Conservation (phyloP, 1,284 basidiomycete genomes). For the Pseudozyma pruni region DNA sequence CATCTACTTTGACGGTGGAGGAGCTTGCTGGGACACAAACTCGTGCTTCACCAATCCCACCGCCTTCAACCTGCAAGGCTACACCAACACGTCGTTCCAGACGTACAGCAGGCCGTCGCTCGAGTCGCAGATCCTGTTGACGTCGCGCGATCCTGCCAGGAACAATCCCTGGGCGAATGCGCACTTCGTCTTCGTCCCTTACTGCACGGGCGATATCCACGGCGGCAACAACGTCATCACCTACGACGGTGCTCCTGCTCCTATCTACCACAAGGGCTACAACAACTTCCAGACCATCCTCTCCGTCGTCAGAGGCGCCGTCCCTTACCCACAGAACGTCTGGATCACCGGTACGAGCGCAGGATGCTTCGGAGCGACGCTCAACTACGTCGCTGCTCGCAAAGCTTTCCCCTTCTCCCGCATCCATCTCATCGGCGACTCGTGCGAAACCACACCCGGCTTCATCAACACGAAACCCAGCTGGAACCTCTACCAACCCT, state of each 20-base stretch:
- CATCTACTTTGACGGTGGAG: conserved; percentile 28
- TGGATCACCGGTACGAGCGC: conserved; percentile 30
- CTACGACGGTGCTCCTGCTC: conserved; percentile 16
- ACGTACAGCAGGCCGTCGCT: neutral
- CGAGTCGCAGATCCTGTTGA: conserved; percentile 19
- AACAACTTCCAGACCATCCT: conserved; percentile 30
- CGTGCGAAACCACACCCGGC: conserved; percentile 26
- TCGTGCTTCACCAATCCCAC: conserved; percentile 20
- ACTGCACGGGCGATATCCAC: conserved; percentile 36
- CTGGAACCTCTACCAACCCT: conserved; percentile 31
- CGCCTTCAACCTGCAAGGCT: conserved; percentile 19
- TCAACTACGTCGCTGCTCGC: conserved; percentile 24
- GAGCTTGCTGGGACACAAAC: conserved; percentile 30
- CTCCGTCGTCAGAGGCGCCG: neutral
- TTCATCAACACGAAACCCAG: conserved; percentile 23
- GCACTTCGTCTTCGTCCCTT: conserved; percentile 29
- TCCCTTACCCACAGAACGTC: conserved; percentile 16
- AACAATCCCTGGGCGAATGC: conserved; percentile 22
- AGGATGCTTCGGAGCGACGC: conserved; percentile 29
- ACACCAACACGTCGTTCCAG: conserved; percentile 18
- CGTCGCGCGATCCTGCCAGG: conserved; percentile 20
- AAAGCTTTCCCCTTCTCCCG: conserved; percentile 19
- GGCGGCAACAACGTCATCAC: conserved; percentile 20
- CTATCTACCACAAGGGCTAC: conserved; percentile 35
- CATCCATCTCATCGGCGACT: conserved; percentile 31